These are phyloP conservation scores for Scedosporium minutisporum DNA, from an alignment of 2,329 filamentous ascomycete species.

Conservation along the genomic window DNA sequence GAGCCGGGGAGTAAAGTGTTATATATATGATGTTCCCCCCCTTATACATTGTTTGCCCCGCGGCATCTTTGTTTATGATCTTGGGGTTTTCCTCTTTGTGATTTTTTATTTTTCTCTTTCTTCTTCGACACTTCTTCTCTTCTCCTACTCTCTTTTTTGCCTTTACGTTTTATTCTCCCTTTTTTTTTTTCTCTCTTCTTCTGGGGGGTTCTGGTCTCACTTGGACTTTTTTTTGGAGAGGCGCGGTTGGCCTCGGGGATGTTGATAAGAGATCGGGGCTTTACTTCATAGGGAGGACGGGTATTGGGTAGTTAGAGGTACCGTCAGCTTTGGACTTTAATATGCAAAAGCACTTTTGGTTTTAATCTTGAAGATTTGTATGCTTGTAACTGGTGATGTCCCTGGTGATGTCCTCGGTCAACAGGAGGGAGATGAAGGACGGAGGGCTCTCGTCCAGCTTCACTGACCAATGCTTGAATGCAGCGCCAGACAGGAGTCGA, in stretches of 20 bases:
- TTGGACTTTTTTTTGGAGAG: neutral
- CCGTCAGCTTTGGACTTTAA: neutral
- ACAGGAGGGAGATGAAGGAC: too few relatives aligned
- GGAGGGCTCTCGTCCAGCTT: too few relatives aligned
- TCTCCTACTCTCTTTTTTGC: constrained; percentile 6
- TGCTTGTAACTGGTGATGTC: neutral
- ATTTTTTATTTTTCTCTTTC: constrained; percentile 8
- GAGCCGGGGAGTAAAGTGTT: neutral
- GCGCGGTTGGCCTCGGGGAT: neutral
- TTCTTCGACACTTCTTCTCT: constrained; percentile 10
- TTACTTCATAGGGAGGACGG: neutral
- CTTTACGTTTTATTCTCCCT: constrained; percentile 24
- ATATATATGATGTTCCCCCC: neutral
- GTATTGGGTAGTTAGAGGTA: neutral
- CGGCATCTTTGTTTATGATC: constrained; percentile 19
- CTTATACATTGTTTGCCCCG: constrained; percentile 16
- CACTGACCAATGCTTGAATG: too few relatives aligned
- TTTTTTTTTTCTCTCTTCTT: neutral
- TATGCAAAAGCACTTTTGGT: neutral
- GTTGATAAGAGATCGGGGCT: neutral
- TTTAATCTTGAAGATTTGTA: constrained; percentile 3
- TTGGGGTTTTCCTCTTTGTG: constrained; percentile 11
- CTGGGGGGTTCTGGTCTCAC: neutral
- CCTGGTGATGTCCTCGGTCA: neutral
- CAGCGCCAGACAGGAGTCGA: too few relatives aligned